Conservation (phyloP, 164 flowering plant genomes). For the Vitis vinifera region DNA sequence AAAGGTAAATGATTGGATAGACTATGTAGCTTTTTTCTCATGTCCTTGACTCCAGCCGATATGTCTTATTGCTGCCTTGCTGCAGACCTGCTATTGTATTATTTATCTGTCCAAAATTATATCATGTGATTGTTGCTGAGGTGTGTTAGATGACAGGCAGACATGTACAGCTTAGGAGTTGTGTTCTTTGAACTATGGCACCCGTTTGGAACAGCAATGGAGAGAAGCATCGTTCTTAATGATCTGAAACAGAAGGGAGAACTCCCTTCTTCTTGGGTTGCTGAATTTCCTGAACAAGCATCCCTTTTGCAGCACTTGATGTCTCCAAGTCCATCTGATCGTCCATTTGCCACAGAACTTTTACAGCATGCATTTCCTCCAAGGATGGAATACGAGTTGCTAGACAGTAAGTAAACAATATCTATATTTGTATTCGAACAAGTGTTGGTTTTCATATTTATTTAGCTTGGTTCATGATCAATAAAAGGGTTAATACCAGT, state of each 20-base stretch:
- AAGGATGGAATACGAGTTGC: constrained; percentile 78
- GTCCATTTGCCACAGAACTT: constrained; percentile 89
- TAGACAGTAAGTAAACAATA: constrained; percentile 59
- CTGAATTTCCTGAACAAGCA: constrained; percentile 85
- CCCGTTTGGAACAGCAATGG: constrained; percentile 94
- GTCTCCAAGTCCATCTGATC: constrained; percentile 90
- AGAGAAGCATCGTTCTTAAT: constrained; percentile 71
- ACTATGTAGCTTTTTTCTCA: constrained; percentile 4
- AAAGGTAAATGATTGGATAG: constrained; percentile 49
- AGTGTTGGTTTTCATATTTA: too few species aligned
- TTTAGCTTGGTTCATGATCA: too few species aligned
- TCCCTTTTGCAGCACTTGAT: constrained; percentile 63
- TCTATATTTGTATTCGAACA: background rate
- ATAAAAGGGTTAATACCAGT: too few species aligned
- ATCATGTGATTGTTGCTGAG: constrained; percentile 1
- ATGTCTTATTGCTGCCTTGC: background rate
- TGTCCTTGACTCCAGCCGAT: constrained; percentile 1
- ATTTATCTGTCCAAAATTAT: background rate
- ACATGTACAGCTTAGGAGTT: constrained; percentile 94
- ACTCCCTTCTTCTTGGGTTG: constrained; percentile 78
- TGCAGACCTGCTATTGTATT: background rate
- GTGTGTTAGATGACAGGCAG: constrained; percentile 57
- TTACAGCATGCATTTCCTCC: constrained; percentile 80
- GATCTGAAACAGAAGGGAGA: constrained; percentile 78
- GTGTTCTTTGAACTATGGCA: constrained; percentile 97